A percentile compares a stretch with the other conserved stretches of the same genome.
Evolutionary conservation across 345 rosid species (phyloP).

Genomic region (Viola odorata): DNA sequence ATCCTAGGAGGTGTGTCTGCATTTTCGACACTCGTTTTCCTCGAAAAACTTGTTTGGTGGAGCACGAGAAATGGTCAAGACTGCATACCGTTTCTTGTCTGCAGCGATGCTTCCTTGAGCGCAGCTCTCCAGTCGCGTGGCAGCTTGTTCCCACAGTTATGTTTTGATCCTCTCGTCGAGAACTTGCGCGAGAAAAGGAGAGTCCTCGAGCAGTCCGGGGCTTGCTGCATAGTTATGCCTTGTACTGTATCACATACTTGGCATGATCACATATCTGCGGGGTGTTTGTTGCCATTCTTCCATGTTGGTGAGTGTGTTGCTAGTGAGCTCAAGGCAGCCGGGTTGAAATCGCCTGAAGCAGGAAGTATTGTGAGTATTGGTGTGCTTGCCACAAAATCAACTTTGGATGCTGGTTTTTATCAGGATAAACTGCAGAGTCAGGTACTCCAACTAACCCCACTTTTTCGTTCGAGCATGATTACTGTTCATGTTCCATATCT

Average conservation of each 20-base stretch:
- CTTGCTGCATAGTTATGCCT: slow-evolving; percentile 55
- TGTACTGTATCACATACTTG: slow-evolving; percentile 57
- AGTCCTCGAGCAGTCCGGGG: slow-evolving; percentile 62
- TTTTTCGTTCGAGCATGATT: background rate
- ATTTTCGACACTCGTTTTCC: slow-evolving; percentile 41
- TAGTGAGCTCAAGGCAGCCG: slow-evolving; percentile 47
- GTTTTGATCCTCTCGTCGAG: slow-evolving; percentile 21
- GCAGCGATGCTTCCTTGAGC: slow-evolving; percentile 31
- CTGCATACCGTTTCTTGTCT: slow-evolving; percentile 38
- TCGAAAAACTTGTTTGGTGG: slow-evolving; percentile 41
- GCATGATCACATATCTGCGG: slow-evolving; percentile 48
- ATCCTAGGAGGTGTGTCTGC: slow-evolving; percentile 48
- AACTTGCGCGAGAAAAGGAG: slow-evolving; percentile 45
- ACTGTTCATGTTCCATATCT: background rate
- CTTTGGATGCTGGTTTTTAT: slow-evolving; percentile 41
- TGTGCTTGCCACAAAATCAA: slow-evolving; percentile 41
- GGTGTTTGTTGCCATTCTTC: slow-evolving; percentile 46
- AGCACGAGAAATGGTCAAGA: slow-evolving; percentile 34
- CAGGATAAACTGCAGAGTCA: slow-evolving; percentile 51
- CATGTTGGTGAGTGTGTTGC: slow-evolving; percentile 64
- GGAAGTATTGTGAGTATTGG: slow-evolving; percentile 57
- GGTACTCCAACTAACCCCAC: slow-evolving; percentile 23
- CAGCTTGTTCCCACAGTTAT: slow-evolving; percentile 2
- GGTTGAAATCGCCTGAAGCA: slow-evolving; percentile 61
- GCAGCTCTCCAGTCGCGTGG: background rate